Percentiles rank a stretch among this genome's conserved stretches.
These are phyloP conservation scores for Boletus vinaceobasis DNA, from an alignment of 768 basidiomycete genomes.

Conservation along the genomic window DNA sequence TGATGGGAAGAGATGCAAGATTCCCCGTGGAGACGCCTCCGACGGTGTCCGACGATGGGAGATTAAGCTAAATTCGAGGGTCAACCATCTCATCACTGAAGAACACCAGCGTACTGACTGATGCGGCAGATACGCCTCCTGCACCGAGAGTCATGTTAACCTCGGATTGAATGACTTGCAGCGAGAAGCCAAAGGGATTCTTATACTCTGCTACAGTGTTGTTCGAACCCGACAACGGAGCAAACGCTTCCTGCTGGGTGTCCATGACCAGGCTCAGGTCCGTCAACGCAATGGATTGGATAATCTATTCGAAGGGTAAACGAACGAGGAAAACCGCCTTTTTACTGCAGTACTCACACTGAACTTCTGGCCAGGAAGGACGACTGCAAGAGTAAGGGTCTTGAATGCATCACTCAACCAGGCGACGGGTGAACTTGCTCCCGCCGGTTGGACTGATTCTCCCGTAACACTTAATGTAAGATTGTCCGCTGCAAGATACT, in stretches of 20 bases:
- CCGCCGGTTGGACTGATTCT: constrained; percentile 56
- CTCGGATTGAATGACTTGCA: constrained; percentile 57
- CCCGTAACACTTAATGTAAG: constrained; percentile 59
- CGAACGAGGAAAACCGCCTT: background rate
- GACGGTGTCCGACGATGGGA: constrained; percentile 46
- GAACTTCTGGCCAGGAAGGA: constrained; percentile 58
- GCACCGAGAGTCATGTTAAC: constrained; percentile 52
- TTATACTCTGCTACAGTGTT: constrained; percentile 56
- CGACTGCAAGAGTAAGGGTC: constrained; percentile 58
- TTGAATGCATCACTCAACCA: constrained; percentile 74
- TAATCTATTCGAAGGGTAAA: constrained; percentile 39
- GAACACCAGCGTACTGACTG: constrained; percentile 35
- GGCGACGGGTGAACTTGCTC: constrained; percentile 45
- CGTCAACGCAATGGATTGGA: constrained; percentile 57
- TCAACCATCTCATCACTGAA: background rate
- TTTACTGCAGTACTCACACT: constrained; percentile 32
- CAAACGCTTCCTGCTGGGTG: constrained; percentile 51
- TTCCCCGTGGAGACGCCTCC: constrained; percentile 73
- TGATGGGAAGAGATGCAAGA: constrained; percentile 53
- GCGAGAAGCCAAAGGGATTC: constrained; percentile 75
- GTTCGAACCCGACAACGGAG: constrained; percentile 56
- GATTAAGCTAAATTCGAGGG: constrained; percentile 38
- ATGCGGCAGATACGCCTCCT: constrained; percentile 49
- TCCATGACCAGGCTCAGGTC: constrained; percentile 56
- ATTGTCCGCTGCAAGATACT: constrained; percentile 61